Conservation (phyloP, 2,329 filamentous ascomycete genomes). For the Pseudogymnoascus sp. region DNA sequence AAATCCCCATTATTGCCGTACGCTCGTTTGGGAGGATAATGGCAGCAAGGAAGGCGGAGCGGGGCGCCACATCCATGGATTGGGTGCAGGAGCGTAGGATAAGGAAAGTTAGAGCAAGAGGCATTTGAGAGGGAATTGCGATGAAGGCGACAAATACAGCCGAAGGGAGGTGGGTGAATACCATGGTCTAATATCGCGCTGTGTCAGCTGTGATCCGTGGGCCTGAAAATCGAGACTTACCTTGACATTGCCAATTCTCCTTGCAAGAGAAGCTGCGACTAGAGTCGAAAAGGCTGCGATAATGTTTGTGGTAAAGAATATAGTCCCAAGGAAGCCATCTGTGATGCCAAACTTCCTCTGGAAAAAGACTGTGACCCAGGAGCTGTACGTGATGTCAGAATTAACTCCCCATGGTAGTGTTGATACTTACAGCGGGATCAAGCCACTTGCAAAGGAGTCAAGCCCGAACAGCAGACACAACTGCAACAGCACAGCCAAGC, state of each 20-base stretch:
- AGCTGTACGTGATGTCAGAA: constrained; percentile 35
- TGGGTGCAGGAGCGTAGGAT: constrained; percentile 52
- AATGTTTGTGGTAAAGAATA: constrained; percentile 46
- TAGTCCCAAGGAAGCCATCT: constrained; percentile 41
- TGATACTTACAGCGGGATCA: constrained; percentile 51
- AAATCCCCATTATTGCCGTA: constrained; percentile 61
- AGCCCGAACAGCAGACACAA: constrained; percentile 60
- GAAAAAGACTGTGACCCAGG: constrained; percentile 52
- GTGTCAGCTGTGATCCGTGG: background rate
- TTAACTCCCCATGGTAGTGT: constrained; percentile 36
- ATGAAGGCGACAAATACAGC: constrained; percentile 56
- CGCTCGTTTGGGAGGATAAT: constrained; percentile 56
- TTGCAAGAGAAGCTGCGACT: constrained; percentile 44
- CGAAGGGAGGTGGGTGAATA: constrained; percentile 64
- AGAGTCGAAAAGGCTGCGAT: constrained; percentile 44
- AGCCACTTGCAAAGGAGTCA: constrained; percentile 61
- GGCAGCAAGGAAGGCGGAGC: constrained; percentile 59
- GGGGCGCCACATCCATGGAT: constrained; percentile 63
- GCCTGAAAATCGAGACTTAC: constrained; percentile 33
- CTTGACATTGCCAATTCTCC: constrained; percentile 53
- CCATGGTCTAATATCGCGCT: constrained; percentile 52
- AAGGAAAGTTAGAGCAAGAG: constrained; percentile 49
- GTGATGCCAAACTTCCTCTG: constrained; percentile 38
- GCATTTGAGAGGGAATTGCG: constrained; percentile 44
- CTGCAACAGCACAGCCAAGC: constrained; percentile 44